phyloP scores from a whole-genome alignment of 208 protist genomes.

The Acanthamoeba lenticulata region DNA sequence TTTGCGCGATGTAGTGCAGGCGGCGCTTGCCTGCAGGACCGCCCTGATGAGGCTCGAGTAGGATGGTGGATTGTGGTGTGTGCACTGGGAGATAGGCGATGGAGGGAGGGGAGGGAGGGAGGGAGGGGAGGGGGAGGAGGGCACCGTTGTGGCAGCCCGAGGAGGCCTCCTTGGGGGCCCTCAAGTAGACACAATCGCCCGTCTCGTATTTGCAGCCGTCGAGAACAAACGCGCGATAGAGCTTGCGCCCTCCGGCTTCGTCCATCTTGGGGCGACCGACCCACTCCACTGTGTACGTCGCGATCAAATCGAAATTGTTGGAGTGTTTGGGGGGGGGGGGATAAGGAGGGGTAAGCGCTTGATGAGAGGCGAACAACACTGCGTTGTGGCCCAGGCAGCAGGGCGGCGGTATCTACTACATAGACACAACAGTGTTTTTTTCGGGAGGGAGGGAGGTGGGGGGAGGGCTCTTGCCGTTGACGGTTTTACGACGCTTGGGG shows the following conservation, averaged over 20 bases:
- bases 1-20: constrained; percentile 56
- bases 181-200: constrained; percentile 45
- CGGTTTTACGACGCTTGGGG: neutral
- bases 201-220: constrained; percentile 36
- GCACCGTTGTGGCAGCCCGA: neutral
- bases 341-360: too few species aligned
- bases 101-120: neutral
- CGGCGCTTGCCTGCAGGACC: too few species aligned
- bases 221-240: neutral
- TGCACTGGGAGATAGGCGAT: neutral
- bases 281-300: constrained; percentile 32
- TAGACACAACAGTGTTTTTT: too few species aligned
- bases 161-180: neutral
- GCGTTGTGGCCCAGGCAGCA: too few species aligned
- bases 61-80: too few species aligned
- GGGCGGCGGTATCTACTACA: too few species aligned
- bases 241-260: constrained; percentile 8
- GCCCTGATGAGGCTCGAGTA: too few species aligned
- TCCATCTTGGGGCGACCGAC: neutral
- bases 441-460: too few species aligned
- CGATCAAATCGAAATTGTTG: too few species aligned
- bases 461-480: too few species aligned
- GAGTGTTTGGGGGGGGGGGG: too few species aligned
- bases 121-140: neutral
- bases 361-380: too few species aligned